Conservation (phyloP, 768 basidiomycete species). For the Pleurotus djamor region DNA sequence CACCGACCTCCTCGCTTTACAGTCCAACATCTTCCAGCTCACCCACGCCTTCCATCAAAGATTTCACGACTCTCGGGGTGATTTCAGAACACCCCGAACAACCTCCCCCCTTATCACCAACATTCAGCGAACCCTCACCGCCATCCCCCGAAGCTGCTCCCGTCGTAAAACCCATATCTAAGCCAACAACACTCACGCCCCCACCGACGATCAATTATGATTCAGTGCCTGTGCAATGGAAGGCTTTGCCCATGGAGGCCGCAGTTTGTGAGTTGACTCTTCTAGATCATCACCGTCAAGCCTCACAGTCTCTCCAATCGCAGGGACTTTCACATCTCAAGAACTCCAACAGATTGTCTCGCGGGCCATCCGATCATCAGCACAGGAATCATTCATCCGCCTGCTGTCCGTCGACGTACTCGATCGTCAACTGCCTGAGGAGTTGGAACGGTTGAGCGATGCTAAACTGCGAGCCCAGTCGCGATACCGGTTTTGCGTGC, state of each 20-base stretch:
- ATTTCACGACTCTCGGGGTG: not conserved
- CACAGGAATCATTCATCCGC: conserved; percentile 69
- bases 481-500: conserved; percentile 65
- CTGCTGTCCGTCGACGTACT: conserved; percentile 62
- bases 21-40: not conserved
- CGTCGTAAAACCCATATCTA: not conserved
- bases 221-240: conserved; percentile 55
- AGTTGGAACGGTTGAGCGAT: conserved; percentile 53
- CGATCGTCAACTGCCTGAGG: conserved; percentile 55
- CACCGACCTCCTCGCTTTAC: not conserved
- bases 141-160: not conserved
- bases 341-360: conserved; percentile 73
- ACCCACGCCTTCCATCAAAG: not conserved
- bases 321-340: conserved; percentile 58
- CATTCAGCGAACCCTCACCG: not conserved
- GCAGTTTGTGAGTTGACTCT: conserved; percentile 46
- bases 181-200: conserved; percentile 36
- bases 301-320: not conserved
- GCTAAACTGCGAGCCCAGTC: conserved; percentile 56
- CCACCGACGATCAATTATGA: conserved; percentile 60
- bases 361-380: conserved; percentile 65
- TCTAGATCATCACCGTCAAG: not conserved
- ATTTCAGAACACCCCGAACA: not conserved
- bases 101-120: not conserved
- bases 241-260: conserved; percentile 66